phyloP scores from a whole-genome alignment of 208 protist genomes.

The Endotrypanum monterogeii region DNA sequence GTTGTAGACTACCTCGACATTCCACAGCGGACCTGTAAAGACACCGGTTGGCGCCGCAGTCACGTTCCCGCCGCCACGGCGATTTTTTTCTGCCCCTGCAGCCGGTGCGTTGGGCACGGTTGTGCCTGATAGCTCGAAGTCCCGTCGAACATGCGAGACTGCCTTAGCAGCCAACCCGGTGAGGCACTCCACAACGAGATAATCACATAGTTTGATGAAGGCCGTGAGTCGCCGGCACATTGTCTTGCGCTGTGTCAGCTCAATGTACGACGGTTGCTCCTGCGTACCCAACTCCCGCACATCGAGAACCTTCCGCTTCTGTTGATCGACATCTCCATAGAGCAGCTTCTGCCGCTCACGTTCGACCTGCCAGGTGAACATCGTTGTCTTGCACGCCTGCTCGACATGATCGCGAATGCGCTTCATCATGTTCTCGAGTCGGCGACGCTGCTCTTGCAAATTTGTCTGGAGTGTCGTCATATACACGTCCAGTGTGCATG shows the following conservation, averaged over 20 bases:
- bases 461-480: slow-evolving; percentile 50
- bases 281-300: slow-evolving; percentile 79
- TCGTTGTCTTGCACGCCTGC: slow-evolving; percentile 91
- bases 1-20: slow-evolving; percentile 84
- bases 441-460: slow-evolving; percentile 56
- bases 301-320: slow-evolving; percentile 84
- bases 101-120: not conserved
- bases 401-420: slow-evolving; percentile 86
- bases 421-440: slow-evolving; percentile 86
- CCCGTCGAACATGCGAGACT: slow-evolving; percentile 69
- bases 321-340: slow-evolving; percentile 70
- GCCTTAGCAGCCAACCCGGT: slow-evolving; percentile 82
- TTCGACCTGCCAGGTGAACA: slow-evolving; percentile 84
- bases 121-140: slow-evolving; percentile 68
- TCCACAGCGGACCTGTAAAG: slow-evolving; percentile 76
- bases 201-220: slow-evolving; percentile 96
- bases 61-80: slow-evolving; percentile 2
- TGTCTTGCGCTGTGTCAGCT: slow-evolving; percentile 90
- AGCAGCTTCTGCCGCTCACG: slow-evolving; percentile 72
- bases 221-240: slow-evolving; percentile 91
- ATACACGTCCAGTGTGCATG: slow-evolving; percentile 76
- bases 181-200: slow-evolving; percentile 92
- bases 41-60: slow-evolving; percentile 2
- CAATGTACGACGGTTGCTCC: slow-evolving; percentile 93
- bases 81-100: not conserved